Evolutionary conservation across 2,329 filamentous ascomycete species (phyloP), one percentile per base, ranked within the genome.

Genomic region (Phaeosphaeriaceae sp.): DNA sequence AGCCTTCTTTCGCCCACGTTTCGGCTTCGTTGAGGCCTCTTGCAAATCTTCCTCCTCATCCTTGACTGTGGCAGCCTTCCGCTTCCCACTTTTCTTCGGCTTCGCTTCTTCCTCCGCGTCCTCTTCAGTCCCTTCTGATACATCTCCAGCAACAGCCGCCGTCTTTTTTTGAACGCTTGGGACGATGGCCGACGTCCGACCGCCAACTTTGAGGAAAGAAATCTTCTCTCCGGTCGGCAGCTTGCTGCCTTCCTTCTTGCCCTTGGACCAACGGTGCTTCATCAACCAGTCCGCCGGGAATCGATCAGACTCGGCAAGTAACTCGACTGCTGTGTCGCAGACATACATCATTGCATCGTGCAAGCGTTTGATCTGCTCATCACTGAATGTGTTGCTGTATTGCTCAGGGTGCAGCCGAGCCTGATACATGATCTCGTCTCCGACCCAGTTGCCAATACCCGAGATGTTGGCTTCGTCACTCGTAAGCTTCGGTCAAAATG

Each of bases 361-460:
- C 1, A 99, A 82, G 42, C 82, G 83, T 64, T 86, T 84, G 62
- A 96, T 87, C 75, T 97, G 90, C 0, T 80, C 84, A 30, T 91
- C 87, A 61, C 77, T 84, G 66, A 98, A 91, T 0, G 91, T 91
- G 71, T 97, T 89, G 78, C 90, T 93, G 79, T 96, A 96, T 75
- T 97, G 93, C 76, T 97, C 94, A 0, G 95, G 95, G 67, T 99
- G 94, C 17, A 98, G 85, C 51, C 86, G 88, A 5, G 95, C 91
- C 67, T 98, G 90, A 72, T 94, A 99, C 52, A 99, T 82, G 7
- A 97, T 89, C 77, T 99, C 95, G 73, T 99, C 95, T 0, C 90
- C 93, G 54, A 99, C 94, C 94, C 94, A 99, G 74, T 98, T 98
- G 0, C 95, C 95, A 62, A 99, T 92, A 8, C 95, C 95, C 70